These are phyloP conservation scores for Cladobotryum protrusum DNA, from an alignment of 2,329 filamentous ascomycete species.

Conservation along the genomic window DNA sequence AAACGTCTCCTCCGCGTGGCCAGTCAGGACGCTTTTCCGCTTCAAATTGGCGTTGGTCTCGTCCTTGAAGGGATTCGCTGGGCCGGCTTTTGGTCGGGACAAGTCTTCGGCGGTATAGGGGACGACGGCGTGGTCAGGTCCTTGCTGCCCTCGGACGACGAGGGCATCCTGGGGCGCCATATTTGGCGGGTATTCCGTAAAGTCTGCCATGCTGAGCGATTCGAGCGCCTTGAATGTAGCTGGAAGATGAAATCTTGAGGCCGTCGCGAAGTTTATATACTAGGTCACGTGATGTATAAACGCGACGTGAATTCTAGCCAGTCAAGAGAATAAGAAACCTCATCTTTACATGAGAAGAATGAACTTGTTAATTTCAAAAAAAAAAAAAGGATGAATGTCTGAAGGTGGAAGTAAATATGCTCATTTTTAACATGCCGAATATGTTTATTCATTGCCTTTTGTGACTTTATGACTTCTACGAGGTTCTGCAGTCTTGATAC, in stretches of 20 bases:
- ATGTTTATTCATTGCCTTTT: too few relatives aligned
- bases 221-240: background rate
- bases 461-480: too few relatives aligned
- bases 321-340: too few relatives aligned
- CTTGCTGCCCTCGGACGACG: slow-evolving; percentile 48
- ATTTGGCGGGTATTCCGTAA: slow-evolving; percentile 59
- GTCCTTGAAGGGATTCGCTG: slow-evolving; percentile 68
- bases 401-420: too few relatives aligned
- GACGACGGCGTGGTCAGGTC: slow-evolving; percentile 54
- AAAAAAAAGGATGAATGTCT: too few relatives aligned
- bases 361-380: too few relatives aligned
- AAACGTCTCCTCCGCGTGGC: slow-evolving; percentile 78
- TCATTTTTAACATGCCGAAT: too few relatives aligned
- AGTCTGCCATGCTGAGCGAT: slow-evolving; percentile 48
- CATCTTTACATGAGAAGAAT: too few relatives aligned
- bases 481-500: too few relatives aligned
- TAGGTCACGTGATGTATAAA: background rate
- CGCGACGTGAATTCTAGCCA: too few relatives aligned
- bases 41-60: slow-evolving; percentile 52
- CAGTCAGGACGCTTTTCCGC: slow-evolving; percentile 78
- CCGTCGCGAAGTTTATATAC: background rate
- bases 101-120: slow-evolving; percentile 68
- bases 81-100: slow-evolving; percentile 58
- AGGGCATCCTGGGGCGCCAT: slow-evolving; percentile 60
- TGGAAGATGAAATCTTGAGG: background rate